These are phyloP conservation scores for Xylaria bambusicola DNA, from an alignment of 495 filamentous ascomycete species.

Conservation along the genomic window DNA sequence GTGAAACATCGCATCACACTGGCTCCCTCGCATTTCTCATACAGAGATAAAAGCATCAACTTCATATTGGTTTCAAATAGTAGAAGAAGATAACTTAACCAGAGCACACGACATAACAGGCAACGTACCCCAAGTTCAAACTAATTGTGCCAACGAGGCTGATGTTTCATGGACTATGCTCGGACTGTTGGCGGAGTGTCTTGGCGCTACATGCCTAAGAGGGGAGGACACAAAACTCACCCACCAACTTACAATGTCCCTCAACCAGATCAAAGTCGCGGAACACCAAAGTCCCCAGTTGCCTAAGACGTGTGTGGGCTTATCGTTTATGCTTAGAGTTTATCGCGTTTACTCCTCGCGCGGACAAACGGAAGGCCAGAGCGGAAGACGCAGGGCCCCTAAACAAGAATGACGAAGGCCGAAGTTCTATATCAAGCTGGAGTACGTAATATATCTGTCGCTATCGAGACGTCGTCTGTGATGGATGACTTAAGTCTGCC, in stretches of 20 bases:
- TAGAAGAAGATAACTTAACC: no score
- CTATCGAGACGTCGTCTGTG: background rate
- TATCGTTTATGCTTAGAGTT: slow-evolving; percentile 1
- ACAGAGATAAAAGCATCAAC: background rate
- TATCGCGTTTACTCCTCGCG: background rate
- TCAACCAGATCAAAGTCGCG: no score
- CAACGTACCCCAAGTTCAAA: no score
- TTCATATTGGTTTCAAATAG: no score
- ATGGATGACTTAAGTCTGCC: background rate
- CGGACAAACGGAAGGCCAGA: background rate
- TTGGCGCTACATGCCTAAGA: no score
- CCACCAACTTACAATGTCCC: no score
- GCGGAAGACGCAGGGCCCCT: background rate
- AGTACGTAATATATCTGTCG: slow-evolving; percentile 1
- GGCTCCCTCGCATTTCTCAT: background rate
- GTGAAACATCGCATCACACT: background rate
- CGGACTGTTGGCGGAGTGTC: background rate
- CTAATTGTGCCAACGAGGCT: background rate
- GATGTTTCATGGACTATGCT: background rate
- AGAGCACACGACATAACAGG: no score
- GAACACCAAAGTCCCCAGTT: background rate
- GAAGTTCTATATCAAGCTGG: background rate
- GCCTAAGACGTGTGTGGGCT: slow-evolving; percentile 4
- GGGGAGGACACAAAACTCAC: no score
- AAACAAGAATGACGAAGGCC: background rate